Evolutionary conservation across 176 grass and related monocot species (phyloP), one percentile per base, ranked within the genome.

Genomic region (Aegilops sharonensis): DNA sequence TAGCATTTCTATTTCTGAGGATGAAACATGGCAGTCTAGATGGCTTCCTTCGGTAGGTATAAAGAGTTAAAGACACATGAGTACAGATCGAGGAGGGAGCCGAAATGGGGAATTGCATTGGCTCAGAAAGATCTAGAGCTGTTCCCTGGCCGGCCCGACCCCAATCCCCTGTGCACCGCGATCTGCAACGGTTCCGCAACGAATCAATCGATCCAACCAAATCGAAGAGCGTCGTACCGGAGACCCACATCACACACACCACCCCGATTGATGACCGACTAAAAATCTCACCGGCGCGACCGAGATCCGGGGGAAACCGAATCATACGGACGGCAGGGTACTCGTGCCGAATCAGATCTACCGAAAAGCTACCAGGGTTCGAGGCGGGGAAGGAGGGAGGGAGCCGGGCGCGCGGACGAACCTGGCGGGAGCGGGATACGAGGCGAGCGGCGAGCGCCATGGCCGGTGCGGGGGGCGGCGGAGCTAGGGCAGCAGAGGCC

Each of bases 401-500:
- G 36, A 39, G 18, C 23, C 18, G 17, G 21, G 60, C 10, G 50
- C 31, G 17, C 21, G 11, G 42, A 11, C 35, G 47, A 64, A 99
- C 97, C 85, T 99, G 97, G 9, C 94, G 88, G 23, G 94, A 97
- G 83, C 94, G 87, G 83, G 89, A 94, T 56, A 92, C 80, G 60
- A 99, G 64, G 82, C 97, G 97, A 71, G 89, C 84, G 81, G 89
- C 92, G 89, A 99, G 60, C 89, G 97, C 94, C 97, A 99, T 97
- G 83, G 80, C 74, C 31, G 81, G 80, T 5, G 81, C 11, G 34
- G 85, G 85, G 14, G 35, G 64, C 6, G 40, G 42, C 75, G 56
- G 74, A 75, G 66, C 70, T 86, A 78, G 88, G 72, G 37, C 87
- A 13, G 5, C 50, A 47, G 69, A 14, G 11, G 25, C 59, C 64